Evolutionary conservation across 2,329 filamentous ascomycete genomes (phyloP).

Genomic region (Ophiostoma tasmaniense): DNA sequence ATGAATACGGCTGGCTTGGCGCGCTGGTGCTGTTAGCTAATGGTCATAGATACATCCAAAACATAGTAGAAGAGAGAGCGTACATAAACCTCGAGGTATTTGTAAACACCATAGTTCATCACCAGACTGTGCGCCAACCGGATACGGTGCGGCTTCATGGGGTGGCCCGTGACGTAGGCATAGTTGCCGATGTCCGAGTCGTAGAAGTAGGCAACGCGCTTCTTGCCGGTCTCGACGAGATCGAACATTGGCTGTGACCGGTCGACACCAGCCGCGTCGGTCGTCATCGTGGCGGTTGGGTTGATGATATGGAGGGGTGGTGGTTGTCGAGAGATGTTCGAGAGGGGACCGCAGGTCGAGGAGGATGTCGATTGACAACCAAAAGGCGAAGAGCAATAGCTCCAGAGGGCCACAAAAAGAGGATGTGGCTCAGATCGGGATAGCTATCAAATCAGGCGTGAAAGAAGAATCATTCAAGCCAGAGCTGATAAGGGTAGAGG

Average conservation of each 20-base stretch:
- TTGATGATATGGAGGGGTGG: no score
- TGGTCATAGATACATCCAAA: slow-evolving; percentile 21
- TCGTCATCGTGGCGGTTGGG: slow-evolving; percentile 19
- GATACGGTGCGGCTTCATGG: slow-evolving; percentile 97
- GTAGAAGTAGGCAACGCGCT: slow-evolving; percentile 96
- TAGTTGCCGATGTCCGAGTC: slow-evolving; percentile 98
- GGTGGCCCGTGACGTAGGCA: slow-evolving; percentile 91
- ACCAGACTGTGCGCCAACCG: slow-evolving; percentile 92
- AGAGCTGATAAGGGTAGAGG: no score
- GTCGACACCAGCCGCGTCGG: slow-evolving; percentile 25
- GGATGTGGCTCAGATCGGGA: neutral
- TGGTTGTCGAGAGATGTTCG: neutral
- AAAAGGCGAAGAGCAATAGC: neutral
- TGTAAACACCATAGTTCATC: slow-evolving; percentile 90
- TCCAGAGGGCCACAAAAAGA: neutral
- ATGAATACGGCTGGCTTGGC: slow-evolving; percentile 80
- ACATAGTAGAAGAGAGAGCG: slow-evolving; percentile 31
- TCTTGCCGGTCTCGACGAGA: slow-evolving; percentile 38
- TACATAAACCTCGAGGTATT: slow-evolving; percentile 93
- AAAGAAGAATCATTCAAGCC: neutral
- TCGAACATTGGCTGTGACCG: slow-evolving; percentile 10
- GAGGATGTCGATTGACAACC: neutral
- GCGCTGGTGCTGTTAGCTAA: slow-evolving; percentile 42
- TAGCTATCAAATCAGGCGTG: neutral
- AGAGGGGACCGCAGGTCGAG: neutral